Conservation (phyloP, 2,329 filamentous ascomycete genomes). For the Exutisphaerella laricina region DNA sequence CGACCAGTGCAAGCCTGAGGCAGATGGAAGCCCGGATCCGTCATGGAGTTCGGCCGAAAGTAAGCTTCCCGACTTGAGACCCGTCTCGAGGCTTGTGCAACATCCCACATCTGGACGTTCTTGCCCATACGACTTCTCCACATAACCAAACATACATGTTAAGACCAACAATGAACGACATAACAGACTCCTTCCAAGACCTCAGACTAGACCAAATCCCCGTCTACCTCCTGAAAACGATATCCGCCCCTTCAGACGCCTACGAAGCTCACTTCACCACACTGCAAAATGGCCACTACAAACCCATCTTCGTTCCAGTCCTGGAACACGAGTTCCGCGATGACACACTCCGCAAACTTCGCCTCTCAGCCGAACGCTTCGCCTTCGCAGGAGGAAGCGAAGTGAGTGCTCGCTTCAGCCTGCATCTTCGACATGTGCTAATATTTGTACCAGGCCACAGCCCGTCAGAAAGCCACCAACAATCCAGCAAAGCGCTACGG, state of each 20-base stretch:
- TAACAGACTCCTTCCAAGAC: constrained; percentile 21
- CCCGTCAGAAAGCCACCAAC: constrained; percentile 28
- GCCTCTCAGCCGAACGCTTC: constrained; percentile 45
- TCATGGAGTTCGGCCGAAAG: too few relatives aligned
- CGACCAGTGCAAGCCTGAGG: constrained; percentile 2
- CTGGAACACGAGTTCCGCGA: constrained; percentile 64
- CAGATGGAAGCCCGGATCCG: background rate
- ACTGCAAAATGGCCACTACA: constrained; percentile 46
- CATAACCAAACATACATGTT: too few relatives aligned
- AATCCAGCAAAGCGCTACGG: constrained; percentile 51
- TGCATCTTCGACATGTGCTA: too few relatives aligned
- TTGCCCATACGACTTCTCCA: too few relatives aligned
- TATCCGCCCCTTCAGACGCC: constrained; percentile 62
- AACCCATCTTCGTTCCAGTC: constrained; percentile 68
- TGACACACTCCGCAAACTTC: constrained; percentile 52
- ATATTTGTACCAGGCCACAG: too few relatives aligned
- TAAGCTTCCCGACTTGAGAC: too few relatives aligned
- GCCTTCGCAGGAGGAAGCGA: constrained; percentile 34
- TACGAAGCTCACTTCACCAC: constrained; percentile 64
- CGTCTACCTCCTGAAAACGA: constrained; percentile 71
- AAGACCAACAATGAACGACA: constrained; percentile 28
- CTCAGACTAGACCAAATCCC: constrained; percentile 40
- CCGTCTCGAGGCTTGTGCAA: too few relatives aligned
- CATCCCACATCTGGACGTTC: too few relatives aligned
- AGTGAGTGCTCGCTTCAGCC: too few relatives aligned